Evolutionary conservation across 805 yeast species (phyloP).

Genomic region (Yarrowia deformans): DNA sequence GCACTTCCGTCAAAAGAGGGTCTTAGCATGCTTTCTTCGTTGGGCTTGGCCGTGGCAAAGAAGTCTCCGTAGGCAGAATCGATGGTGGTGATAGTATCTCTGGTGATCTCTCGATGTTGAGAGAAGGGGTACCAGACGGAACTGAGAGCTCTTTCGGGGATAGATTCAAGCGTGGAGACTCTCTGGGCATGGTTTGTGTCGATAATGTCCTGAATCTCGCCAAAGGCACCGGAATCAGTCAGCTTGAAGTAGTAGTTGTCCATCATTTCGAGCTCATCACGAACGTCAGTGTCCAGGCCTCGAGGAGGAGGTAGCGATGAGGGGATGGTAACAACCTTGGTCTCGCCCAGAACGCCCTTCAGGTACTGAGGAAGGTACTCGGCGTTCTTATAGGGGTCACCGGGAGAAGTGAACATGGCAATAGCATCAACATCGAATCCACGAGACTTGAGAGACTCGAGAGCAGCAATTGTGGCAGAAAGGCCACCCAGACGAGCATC

Average conservation of each 20-base stretch:
- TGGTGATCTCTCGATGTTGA: constrained; percentile 43
- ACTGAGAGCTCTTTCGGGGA: constrained; percentile 41
- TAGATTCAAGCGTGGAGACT: constrained; percentile 35
- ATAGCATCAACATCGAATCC: constrained; percentile 44
- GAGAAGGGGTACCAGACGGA: constrained; percentile 47
- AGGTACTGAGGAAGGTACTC: constrained; percentile 42
- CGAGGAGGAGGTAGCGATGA: constrained; percentile 37
- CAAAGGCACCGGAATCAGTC: constrained; percentile 10
- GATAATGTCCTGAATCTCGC: constrained; percentile 30
- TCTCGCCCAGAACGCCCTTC: constrained; percentile 26
- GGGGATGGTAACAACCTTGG: constrained; percentile 39
- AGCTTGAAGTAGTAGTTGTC: constrained; percentile 40
- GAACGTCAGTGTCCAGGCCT: constrained; percentile 33
- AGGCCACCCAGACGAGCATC: constrained; percentile 45
- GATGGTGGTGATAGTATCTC: constrained; percentile 43
- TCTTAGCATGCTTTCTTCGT: constrained; percentile 14
- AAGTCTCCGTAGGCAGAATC: constrained; percentile 46
- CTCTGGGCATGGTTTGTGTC: constrained; percentile 36
- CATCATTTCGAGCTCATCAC: constrained; percentile 40
- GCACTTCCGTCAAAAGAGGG: constrained; percentile 46
- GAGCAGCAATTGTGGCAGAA: constrained; percentile 44
- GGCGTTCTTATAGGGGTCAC: constrained; percentile 40
- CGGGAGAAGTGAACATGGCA: constrained; percentile 41
- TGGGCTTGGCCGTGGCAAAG: constrained; percentile 40
- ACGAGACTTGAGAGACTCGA: constrained; percentile 43